Conservation (phyloP, 2,329 filamentous ascomycete genomes). For the Aspergillus neoniger region DNA sequence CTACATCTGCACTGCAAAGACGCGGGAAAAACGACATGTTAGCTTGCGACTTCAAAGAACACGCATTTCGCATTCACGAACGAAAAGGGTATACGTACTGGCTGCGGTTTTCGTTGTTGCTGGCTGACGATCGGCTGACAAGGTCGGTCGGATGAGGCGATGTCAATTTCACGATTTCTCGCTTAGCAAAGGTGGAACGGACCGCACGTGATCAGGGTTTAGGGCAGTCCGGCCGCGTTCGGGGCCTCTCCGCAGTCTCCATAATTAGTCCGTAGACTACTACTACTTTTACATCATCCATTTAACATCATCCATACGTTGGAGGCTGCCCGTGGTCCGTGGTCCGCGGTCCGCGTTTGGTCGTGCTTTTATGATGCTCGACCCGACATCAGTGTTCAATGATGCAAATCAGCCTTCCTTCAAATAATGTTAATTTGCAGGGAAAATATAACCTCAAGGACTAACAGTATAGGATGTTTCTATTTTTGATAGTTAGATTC, state of each 20-base stretch:
- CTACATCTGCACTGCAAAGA: slow-evolving; percentile 83
- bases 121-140: slow-evolving; percentile 43
- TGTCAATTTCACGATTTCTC: slow-evolving; percentile 46
- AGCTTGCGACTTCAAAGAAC: slow-evolving; percentile 40
- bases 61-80: slow-evolving; percentile 14
- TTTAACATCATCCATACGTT: not conserved
- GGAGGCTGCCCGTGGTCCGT: not conserved
- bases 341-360: not conserved
- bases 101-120: slow-evolving; percentile 49
- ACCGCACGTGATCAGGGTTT: slow-evolving; percentile 40
- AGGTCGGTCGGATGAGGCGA: slow-evolving; percentile 39
- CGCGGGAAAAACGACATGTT: slow-evolving; percentile 45
- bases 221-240: slow-evolving; percentile 18
- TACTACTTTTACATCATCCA: not conserved
- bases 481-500: too few species aligned
- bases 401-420: not conserved
- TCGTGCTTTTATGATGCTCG: not conserved
- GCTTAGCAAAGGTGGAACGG: slow-evolving; percentile 45
- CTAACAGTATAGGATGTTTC: too few species aligned
- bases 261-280: not conserved
- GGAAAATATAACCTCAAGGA: too few species aligned
- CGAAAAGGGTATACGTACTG: slow-evolving; percentile 43
- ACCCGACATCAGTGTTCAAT: not conserved
- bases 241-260: slow-evolving; percentile 16
- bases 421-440: too few species aligned